Base-by-base conservation (phyloP, 2,329 filamentous ascomycete species). In the Rhynchosporium agropyri region DNA sequence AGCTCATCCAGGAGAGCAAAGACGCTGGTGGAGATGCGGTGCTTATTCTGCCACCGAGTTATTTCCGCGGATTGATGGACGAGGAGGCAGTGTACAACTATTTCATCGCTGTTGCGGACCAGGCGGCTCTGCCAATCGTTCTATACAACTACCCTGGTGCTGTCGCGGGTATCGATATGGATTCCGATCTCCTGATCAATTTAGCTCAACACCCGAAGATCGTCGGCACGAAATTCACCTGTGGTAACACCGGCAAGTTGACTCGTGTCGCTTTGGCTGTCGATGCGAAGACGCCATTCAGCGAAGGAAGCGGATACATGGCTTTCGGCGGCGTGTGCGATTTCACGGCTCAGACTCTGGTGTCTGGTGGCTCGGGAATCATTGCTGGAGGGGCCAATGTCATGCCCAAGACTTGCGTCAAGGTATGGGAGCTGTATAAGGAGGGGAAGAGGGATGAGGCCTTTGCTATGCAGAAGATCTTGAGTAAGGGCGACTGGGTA, bases 121-220 rank as follows among this genome's bases (percentile, higher is more conserved):
- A 76, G 45, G 90, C 87, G 57, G 88, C 90, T 4, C 78, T 95
- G 8, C 90, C 91, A n/a, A 76, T 96, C 60, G 84, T 96, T 67
- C 80, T 96, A 54, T 96, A 96, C 84, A 96, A 96, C 81, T 96
- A 95, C 79, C 92, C 92, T 0, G 91, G 91, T 58, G 92, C 91
- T 56, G 92, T 95, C 5, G 84, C 90, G 5, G 92, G 92, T 57
- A 89, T 96, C 73, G 92, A 96, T 76, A 89, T 96, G 85, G 91
- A 95, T 81, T 93, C 89, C 63, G 92, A 96, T 75, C 83, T 94
- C 64, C 84, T 96, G 72, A 91, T 95, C 79, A 84, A 83, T 74
- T 84, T 96, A 43, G 89, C 89, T 50, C 79, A 87, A 74, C 91
- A 96, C 78, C 86, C 87, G 68, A 96, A 96, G 78, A 91, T 96